Evolutionary conservation across 2,329 filamentous ascomycete species (phyloP), one percentile per base, ranked within the genome.

Genomic region (Talaromyces pinophilus): DNA sequence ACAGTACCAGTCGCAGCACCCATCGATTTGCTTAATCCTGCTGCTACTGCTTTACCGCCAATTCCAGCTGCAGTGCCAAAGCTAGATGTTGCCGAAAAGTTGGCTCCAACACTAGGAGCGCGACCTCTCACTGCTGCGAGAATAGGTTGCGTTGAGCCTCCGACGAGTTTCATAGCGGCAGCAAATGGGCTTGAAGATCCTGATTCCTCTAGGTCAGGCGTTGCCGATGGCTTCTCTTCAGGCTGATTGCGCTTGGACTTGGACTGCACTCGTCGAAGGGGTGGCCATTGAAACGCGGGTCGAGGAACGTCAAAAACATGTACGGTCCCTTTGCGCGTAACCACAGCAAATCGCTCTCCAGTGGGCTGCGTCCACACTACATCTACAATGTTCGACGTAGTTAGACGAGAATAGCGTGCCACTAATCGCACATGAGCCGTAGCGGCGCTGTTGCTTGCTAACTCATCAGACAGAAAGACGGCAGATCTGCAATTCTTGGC

Each of bases 241-340:
- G 73, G 62, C 78, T 73, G 72, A 5, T 77, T 70, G 54, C 77
- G 75, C 22, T 74, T 74, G 10, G 74, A 60, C 30, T 75, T 71
- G 40, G 82, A 80, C 55, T 82, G 81, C 50, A 88, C 73, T 59
- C 79, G 78, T 25, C 81, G 79, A 68, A 81, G 89, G 28, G 93
- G 92, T 48, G 93, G 93, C 93, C 93, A 97, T 70, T 91, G 88
- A 72, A 93, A 94, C 4, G 92, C 92, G 69, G 88, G 91, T 55
- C 87, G 84, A 8, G 93, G 92, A 78, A 98, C 87, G 70, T 97
- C 92, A 70, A 97, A 89, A 52, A 98, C 86, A 79, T 99, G 95
- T 11, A 97, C 89, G 8, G 95, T 99, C n/a, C 94, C 93, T 71
- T 93, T 91, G 73, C 96, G 92, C 0, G 95, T 98, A 30, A 97